Evolutionary conservation across 1,284 basidiomycete genomes (phyloP).

Genomic region (Vanrija pseudolonga): DNA sequence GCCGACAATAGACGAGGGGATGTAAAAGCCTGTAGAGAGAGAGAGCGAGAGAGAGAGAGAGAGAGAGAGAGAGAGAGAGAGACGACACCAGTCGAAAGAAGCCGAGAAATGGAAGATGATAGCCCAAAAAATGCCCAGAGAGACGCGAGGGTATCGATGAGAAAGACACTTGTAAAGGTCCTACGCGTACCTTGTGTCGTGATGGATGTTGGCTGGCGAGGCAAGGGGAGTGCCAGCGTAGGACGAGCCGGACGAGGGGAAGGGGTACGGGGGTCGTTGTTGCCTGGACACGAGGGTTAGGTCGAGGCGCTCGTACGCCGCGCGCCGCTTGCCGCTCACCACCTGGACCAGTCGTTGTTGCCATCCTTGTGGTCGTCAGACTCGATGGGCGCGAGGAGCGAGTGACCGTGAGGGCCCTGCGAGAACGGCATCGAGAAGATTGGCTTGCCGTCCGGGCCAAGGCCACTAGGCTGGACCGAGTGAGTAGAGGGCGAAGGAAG

Average conservation of each 20-base stretch:
- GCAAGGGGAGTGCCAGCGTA: too few species aligned
- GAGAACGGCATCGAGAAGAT: conserved; percentile 38
- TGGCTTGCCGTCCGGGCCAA: conserved; percentile 32
- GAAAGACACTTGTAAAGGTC: too few species aligned
- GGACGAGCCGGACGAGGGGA: background rate
- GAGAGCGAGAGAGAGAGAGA: background rate
- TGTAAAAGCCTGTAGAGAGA: background rate
- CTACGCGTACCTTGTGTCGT: too few species aligned
- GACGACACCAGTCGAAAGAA: background rate
- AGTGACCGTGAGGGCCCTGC: background rate
- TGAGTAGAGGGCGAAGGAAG: conserved; percentile 22
- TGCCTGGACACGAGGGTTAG: background rate
- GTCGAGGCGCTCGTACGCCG: background rate
- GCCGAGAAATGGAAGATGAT: background rate
- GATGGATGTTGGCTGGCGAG: too few species aligned
- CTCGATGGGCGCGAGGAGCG: conserved; percentile 6
- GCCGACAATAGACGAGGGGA: background rate
- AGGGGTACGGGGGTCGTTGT: conserved; percentile 2
- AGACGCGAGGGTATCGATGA: background rate
- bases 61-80: background rate
- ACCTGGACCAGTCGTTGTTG: conserved; percentile 5
- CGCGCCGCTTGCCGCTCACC: background rate
- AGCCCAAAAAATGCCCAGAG: background rate
- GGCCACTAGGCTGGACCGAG: background rate
- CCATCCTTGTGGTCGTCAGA: conserved; percentile 10